phyloP scores from a whole-genome alignment of 257 asterid species.

The Eustoma russellianum region DNA sequence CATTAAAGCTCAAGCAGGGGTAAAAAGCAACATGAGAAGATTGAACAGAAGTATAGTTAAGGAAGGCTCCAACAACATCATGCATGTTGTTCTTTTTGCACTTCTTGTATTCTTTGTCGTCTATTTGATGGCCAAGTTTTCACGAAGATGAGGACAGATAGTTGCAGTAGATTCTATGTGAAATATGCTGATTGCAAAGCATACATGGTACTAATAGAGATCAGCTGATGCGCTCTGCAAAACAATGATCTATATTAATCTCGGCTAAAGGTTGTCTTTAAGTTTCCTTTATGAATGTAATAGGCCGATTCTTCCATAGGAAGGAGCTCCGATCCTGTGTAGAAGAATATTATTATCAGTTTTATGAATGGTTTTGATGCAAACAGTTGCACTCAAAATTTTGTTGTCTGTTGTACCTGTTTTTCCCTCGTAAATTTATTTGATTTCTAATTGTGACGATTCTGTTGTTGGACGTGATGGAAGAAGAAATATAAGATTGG shows the following conservation, averaged over 20 bases:
- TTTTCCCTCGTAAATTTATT: too few species aligned
- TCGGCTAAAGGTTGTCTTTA: background rate
- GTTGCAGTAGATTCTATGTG: background rate
- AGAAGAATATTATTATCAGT: too few species aligned
- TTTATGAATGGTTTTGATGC: too few species aligned
- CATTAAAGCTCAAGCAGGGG: constrained; percentile 94
- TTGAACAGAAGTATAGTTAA: constrained; percentile 70
- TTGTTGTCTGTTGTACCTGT: too few species aligned
- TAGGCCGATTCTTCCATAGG: too few species aligned
- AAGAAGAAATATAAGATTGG: too few species aligned
- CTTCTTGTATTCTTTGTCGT: constrained; percentile 58
- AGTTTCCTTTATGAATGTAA: background rate
- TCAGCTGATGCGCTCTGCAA: background rate
- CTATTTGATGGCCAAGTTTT: constrained; percentile 64
- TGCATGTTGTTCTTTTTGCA: constrained; percentile 82
- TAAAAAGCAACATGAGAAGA: constrained; percentile 87
- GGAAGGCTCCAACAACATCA: constrained; percentile 83
- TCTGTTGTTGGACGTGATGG: too few species aligned
- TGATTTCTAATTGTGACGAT: too few species aligned
- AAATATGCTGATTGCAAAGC: too few species aligned
- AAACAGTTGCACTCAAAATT: too few species aligned
- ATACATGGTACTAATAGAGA: background rate
- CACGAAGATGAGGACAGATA: constrained; percentile 38
- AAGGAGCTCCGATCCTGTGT: too few species aligned
- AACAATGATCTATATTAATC: background rate